These are phyloP conservation scores for Russula vinacea DNA, from an alignment of 768 basidiomycete genomes.

Conservation along the genomic window DNA sequence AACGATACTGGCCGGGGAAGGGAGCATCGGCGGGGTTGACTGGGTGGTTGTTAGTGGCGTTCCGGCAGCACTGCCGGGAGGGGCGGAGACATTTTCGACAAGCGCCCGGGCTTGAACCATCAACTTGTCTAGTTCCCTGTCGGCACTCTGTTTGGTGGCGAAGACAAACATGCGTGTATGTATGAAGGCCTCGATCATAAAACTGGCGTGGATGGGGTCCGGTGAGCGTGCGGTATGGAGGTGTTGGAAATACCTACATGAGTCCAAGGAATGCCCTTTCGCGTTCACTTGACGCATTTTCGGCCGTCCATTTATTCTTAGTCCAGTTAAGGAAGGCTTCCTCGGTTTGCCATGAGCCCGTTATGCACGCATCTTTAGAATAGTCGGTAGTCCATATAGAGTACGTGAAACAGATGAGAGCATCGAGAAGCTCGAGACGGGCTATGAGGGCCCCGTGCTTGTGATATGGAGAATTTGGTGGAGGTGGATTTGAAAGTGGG, in stretches of 20 bases:
- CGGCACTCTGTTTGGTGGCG: constrained; percentile 35
- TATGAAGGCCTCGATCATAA: constrained; percentile 77
- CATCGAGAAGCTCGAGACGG: constrained; percentile 75
- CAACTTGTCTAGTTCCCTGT: constrained; percentile 29
- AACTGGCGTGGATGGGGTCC: constrained; percentile 45
- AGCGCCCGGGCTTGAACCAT: constrained; percentile 30
- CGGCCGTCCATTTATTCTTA: constrained; percentile 60
- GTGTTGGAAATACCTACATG: constrained; percentile 54
- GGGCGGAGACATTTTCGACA: constrained; percentile 30
- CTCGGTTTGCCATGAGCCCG: constrained; percentile 65
- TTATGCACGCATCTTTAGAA: constrained; percentile 50
- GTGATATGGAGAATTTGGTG: constrained; percentile 66
- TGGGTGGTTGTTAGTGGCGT: constrained; percentile 27
- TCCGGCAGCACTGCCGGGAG: constrained; percentile 21
- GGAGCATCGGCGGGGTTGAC: constrained; percentile 68
- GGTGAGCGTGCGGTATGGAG: constrained; percentile 37
- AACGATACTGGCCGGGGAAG: constrained; percentile 69
- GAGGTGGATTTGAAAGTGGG: constrained; percentile 60
- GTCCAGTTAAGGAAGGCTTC: constrained; percentile 69
- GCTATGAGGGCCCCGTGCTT: constrained; percentile 73
- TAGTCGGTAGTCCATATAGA: constrained; percentile 78
- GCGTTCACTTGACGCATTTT: constrained; percentile 45
- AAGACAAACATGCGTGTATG: constrained; percentile 51
- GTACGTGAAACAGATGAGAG: constrained; percentile 80
- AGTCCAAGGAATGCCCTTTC: constrained; percentile 68